Evolutionary conservation across 495 filamentous ascomycete species (phyloP).

Genomic region (Penicillium soppii): DNA sequence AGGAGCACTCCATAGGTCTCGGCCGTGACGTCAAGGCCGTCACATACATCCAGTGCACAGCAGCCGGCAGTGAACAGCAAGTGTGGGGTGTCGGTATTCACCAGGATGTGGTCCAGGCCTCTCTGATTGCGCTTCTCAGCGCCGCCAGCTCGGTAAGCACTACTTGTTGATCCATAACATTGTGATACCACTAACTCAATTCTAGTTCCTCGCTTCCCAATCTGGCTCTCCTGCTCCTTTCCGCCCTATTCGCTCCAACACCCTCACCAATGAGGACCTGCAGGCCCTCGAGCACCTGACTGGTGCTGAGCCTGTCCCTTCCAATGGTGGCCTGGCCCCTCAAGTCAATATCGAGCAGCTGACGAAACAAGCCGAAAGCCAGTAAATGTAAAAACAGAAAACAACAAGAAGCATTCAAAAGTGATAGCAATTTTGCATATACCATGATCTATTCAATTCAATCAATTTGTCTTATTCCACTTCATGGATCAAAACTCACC

Average conservation of each 20-base stretch:
- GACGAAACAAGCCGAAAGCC: conserved; percentile 33
- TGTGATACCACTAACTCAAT: conserved; percentile 10
- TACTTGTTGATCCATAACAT: neutral
- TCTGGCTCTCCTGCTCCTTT: conserved; percentile 48
- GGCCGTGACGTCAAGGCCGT: conserved; percentile 84
- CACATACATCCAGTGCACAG: conserved; percentile 88
- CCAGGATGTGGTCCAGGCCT: conserved; percentile 90
- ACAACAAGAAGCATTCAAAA: conserved; percentile 1
- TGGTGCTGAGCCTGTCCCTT: conserved; percentile 16
- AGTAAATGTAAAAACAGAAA: conserved; percentile 21
- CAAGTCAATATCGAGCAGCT: conserved; percentile 40
- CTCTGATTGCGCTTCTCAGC: conserved; percentile 81
- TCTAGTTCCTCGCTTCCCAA: conserved; percentile 46
- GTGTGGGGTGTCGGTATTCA: conserved; percentile 98
- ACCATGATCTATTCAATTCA: conserved; percentile 9
- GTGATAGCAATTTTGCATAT: conserved; percentile 25
- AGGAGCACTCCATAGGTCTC: conserved; percentile 87
- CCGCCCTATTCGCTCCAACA: conserved; percentile 47
- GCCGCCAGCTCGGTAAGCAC: conserved; percentile 86
- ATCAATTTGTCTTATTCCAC: neutral
- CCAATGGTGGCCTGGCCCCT: conserved; percentile 20
- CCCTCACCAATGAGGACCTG: conserved; percentile 44
- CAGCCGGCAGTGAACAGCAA: conserved; percentile 59
- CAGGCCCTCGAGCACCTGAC: conserved; percentile 43
- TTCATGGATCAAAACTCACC: neutral